These are phyloP conservation scores for Phialophora chinensis DNA, from an alignment of 2,329 filamentous ascomycete genomes.

Conservation along the genomic window DNA sequence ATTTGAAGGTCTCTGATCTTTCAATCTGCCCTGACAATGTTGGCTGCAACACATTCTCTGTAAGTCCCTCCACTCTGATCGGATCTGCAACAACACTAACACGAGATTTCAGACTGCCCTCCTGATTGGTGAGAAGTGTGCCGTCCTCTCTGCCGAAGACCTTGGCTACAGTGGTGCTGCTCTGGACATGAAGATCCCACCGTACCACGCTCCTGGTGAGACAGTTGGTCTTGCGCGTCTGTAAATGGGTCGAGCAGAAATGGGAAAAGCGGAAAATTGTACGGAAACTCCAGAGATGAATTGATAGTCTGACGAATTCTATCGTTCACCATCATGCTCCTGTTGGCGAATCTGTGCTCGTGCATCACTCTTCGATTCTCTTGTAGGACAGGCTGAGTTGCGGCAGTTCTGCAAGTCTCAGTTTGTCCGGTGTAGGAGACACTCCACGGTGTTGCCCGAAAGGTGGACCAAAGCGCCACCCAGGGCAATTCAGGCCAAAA, in stretches of 20 bases:
- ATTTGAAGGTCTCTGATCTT: constrained; percentile 77
- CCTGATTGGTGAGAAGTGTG: constrained; percentile 76
- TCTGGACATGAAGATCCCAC: constrained; percentile 77
- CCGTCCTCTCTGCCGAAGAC: constrained; percentile 73
- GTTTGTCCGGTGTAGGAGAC: no score
- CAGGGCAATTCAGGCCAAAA: no score
- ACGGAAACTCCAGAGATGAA: not conserved
- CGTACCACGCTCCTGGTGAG: constrained; percentile 58
- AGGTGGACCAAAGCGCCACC: no score
- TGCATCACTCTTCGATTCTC: not conserved
- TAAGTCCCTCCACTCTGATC: constrained; percentile 35
- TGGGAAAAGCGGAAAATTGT: not conserved
- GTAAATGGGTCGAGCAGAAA: constrained; percentile 23
- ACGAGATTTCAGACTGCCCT: constrained; percentile 62
- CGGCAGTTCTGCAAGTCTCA: no score
- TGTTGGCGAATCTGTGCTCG: not conserved
- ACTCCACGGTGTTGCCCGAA: no score
- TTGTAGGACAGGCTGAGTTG: not conserved
- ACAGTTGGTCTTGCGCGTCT: constrained; percentile 44
- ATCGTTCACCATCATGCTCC: not conserved
- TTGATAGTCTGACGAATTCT: not conserved
- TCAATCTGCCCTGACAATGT: constrained; percentile 81
- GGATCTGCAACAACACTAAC: constrained; percentile 49
- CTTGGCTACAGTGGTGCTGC: constrained; percentile 74
- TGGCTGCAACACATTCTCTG: constrained; percentile 67